Evolutionary conservation across 2,329 filamentous ascomycete genomes (phyloP).

Genomic region (Hansfordia pulvinata): DNA sequence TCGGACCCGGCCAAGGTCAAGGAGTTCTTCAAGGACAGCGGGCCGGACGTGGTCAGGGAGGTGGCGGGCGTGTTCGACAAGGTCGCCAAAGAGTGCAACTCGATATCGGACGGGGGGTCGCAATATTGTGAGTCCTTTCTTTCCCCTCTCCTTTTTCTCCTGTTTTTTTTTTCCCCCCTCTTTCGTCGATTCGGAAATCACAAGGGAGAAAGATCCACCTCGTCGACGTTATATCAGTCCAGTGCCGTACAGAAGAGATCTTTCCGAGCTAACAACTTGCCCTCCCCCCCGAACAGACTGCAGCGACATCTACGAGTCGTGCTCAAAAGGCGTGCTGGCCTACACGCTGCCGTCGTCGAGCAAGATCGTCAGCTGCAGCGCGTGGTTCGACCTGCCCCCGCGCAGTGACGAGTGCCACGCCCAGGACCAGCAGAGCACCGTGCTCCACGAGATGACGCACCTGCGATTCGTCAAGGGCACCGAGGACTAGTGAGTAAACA

Average conservation of each 20-base stretch:
- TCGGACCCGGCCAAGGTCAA: slow-evolving; percentile 35
- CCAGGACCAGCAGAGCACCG: slow-evolving; percentile 53
- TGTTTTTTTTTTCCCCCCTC: too few species aligned
- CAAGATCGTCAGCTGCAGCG: slow-evolving; percentile 46
- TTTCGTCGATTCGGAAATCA: too few species aligned
- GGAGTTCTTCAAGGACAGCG: slow-evolving; percentile 52
- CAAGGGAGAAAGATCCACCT: too few species aligned
- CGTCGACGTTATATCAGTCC: too few species aligned
- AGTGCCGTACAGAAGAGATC: too few species aligned
- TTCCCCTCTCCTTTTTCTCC: too few species aligned
- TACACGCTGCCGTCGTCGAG: slow-evolving; percentile 43
- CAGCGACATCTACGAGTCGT: slow-evolving; percentile 27
- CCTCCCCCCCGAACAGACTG: slow-evolving; percentile 6
- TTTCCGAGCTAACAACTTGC: too few species aligned
- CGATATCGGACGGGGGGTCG: slow-evolving; percentile 30
- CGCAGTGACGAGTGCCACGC: slow-evolving; percentile 39
- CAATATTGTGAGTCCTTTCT: too few species aligned
- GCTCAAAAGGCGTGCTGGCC: slow-evolving; percentile 37
- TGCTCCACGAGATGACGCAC: slow-evolving; percentile 54
- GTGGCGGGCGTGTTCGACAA: slow-evolving; percentile 36
- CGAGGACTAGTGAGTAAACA: too few species aligned
- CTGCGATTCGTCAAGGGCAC: slow-evolving; percentile 43
- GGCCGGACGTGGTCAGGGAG: slow-evolving; percentile 25
- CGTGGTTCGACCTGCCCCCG: slow-evolving; percentile 43
- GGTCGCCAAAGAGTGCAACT: slow-evolving; percentile 41